Base-by-base conservation (phyloP, 371 early-diverging fungal genomes). In the Umbelopsis sp. region DNA sequence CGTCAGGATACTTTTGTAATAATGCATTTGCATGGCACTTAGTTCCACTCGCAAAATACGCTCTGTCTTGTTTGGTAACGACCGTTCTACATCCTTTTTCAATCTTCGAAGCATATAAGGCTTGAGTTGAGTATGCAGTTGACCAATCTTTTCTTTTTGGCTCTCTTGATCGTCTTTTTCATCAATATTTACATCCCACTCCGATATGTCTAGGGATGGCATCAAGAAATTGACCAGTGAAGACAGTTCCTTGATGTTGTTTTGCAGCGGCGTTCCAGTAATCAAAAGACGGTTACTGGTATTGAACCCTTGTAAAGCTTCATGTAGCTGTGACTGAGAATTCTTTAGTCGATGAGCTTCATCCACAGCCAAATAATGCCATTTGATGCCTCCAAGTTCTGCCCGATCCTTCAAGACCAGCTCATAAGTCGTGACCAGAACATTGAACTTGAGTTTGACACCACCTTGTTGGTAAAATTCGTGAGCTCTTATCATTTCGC, bases 81-180 rank as follows among this genome's bases (percentile, higher is more conserved):
- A 74, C n/a, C 86, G 84, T 41, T 95, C 80, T 0, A 96, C 95
- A 41, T 94, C 87, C 63, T 85, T 84, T 75, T 98, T 99, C 32
- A 96, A 92, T 65, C 99, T 83, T 65, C 99, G 82, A 72, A 99
- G 76, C 66, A 99, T 91, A 76, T 95, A 93, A n/a, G 96, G 97
- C 57, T 85, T 75, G 41, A 96, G 73, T 22, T 75, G 70, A 4
- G 67, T 65, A 57, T 83, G 83, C 9, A 83, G 50, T 16, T 79
- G 75, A 38, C 75, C 78, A 20, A 83, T 74, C 16, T 70, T 77
- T 1, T 74, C 77, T 3, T 57, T 57, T 11, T 79, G 71, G 11
- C 80, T 73, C 66, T 87, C 70, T 35, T 85, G 83, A 35, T 69
- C 76, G 70, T 90, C 91, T 66, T 86, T 70, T 22, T 74, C 74